Base-by-base conservation (phyloP, 164 flowering plant genomes). In the Kingdonia uniflora region DNA sequence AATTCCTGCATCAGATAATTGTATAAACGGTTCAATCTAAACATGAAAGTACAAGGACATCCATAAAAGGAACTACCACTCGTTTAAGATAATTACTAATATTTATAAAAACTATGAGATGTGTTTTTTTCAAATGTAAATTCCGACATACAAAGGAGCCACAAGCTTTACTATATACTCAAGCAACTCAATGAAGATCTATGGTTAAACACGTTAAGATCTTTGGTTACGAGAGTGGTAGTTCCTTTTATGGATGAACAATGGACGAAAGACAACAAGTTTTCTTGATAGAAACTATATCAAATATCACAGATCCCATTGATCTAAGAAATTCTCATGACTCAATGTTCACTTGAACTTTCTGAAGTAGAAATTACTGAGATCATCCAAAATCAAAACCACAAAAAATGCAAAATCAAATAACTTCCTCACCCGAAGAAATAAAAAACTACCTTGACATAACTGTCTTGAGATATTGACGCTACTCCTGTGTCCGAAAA, bases 1-100 rank as follows among this genome's bases (percentile, higher is more conserved):
- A 44, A 48, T 39, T 6, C 85, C 85, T 72, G 72, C 47, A 52
- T 23, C 19, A 15, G 41, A 62, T 21, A 57, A 49, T 39, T 20
- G 53, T 52, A 51, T 20, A n/a, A 5, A 45, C 11, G 15, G 20
- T 19, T 47, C 19, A 11, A 42, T 21, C 2, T 41, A n/a, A 15
- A 37, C 19, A 2, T 39, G 2, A 42, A 57, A 0, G 37, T 23
- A 14, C 42, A 11, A 35, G 19, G 40, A 37, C 40, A 7, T 56
- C 24, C 6, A 19, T 29, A 41, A 11, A 19, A 24, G 14, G 24
- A 12, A 49, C 37, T 38, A 7, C 19, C 20, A 47, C 46, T 2
- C 14, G 16, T 15, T 38, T 19, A n/a, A 44, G 0, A 5, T 21
- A 14, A 17, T 16, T 29, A 2, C 6, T 8, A 51, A 4, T n/a